phyloP scores from a whole-genome alignment of 1,139 yeast genomes.

The Pichia norvegensis region DNA sequence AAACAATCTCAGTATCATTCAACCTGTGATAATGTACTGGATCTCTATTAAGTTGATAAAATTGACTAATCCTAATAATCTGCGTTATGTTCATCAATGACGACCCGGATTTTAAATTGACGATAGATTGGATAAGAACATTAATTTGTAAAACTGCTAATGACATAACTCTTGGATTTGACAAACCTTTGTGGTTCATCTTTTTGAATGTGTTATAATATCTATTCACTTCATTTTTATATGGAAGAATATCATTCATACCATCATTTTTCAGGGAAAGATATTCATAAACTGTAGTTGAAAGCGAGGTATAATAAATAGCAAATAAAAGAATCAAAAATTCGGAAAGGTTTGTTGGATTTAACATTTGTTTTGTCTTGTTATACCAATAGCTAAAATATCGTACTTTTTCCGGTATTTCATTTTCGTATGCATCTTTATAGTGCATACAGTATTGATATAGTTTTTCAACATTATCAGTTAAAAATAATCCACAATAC shows the following conservation, averaged over 20 bases:
- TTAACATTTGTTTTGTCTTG: constrained; percentile 15
- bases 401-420: constrained; percentile 12
- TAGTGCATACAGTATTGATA: constrained; percentile 15
- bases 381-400: constrained; percentile 20
- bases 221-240: constrained; percentile 18
- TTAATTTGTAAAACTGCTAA: constrained; percentile 19
- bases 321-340: constrained; percentile 19
- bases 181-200: constrained; percentile 16
- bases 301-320: constrained; percentile 17
- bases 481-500: constrained; percentile 28
- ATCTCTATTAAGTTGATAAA: constrained; percentile 44
- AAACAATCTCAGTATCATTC: constrained; percentile 40
- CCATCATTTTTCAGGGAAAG: constrained; percentile 10
- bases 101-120: constrained; percentile 20
- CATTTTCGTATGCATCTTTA: constrained; percentile 5
- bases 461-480: constrained; percentile 18
- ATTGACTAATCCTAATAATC: constrained; percentile 21
- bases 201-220: constrained; percentile 16
- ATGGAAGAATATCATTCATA: constrained; percentile 10
- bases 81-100: constrained; percentile 20
- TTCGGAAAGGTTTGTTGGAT: constrained; percentile 17
- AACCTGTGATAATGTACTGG: constrained; percentile 46
- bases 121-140: constrained; percentile 20
- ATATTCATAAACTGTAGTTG: constrained; percentile 16
- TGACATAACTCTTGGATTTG: constrained; percentile 22